A percentile compares a stretch with the other conserved stretches of the same genome.
These are phyloP conservation scores for Pichia sp. DNA, from an alignment of 1,139 yeast species.

Conservation along the genomic window DNA sequence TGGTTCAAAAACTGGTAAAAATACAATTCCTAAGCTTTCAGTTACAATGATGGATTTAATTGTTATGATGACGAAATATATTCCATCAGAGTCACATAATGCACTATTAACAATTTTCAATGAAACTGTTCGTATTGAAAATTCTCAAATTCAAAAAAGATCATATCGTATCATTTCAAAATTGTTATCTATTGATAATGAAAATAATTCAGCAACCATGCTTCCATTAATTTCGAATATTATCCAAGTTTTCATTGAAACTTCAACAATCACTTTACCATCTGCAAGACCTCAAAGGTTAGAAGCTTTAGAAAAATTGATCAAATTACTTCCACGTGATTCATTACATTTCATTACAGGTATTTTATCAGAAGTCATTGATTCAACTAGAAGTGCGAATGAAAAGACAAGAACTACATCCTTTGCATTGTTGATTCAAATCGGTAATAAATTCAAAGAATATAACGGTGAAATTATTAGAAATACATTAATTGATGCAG, in stretches of 20 bases:
- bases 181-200: slow-evolving; percentile 51
- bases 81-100: slow-evolving; percentile 63
- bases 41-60: slow-evolving; percentile 88
- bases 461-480: slow-evolving; percentile 59
- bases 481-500: slow-evolving; percentile 55
- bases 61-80: slow-evolving; percentile 78
- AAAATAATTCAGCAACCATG: slow-evolving; percentile 50
- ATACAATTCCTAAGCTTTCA: slow-evolving; percentile 45
- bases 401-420: slow-evolving; percentile 86
- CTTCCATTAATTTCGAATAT: slow-evolving; percentile 49
- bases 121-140: slow-evolving; percentile 51
- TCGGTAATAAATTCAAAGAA: slow-evolving; percentile 68
- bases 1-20: slow-evolving; percentile 19
- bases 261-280: slow-evolving; percentile 55
- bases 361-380: slow-evolving; percentile 76
- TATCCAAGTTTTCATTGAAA: slow-evolving; percentile 51
- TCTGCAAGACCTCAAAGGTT: slow-evolving; percentile 82
- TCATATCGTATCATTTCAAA: slow-evolving; percentile 75
- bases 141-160: slow-evolving; percentile 79
- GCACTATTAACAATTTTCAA: slow-evolving; percentile 76
- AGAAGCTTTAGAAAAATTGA: slow-evolving; percentile 53
- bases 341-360: slow-evolving; percentile 76
- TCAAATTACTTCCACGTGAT: slow-evolving; percentile 53
- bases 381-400: slow-evolving; percentile 89
- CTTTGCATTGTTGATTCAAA: slow-evolving; percentile 64